phyloP scores from a whole-genome alignment of 768 basidiomycete species.

The Lentinula raphanica region DNA sequence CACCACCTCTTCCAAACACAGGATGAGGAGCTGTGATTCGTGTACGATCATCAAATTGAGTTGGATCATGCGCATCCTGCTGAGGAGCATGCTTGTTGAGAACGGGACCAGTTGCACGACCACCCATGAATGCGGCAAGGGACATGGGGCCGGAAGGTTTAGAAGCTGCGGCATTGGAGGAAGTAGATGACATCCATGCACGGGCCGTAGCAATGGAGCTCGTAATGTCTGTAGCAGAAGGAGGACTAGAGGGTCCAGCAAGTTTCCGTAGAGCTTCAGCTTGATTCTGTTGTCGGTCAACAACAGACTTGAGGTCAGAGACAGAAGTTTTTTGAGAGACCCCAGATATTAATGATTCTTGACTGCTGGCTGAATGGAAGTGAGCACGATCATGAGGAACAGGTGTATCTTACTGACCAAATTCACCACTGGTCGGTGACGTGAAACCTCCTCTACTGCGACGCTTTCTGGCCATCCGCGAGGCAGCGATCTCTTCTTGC shows the following conservation, averaged over 20 bases:
- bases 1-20: constrained; percentile 66
- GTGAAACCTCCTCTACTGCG: constrained; percentile 40
- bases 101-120: constrained; percentile 67
- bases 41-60: constrained; percentile 59
- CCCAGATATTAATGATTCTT: constrained; percentile 19
- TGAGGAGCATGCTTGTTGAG: constrained; percentile 72
- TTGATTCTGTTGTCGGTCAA: constrained; percentile 37
- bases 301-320: constrained; percentile 12
- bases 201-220: constrained; percentile 2
- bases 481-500: constrained; percentile 57
- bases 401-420: constrained; percentile 35
- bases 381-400: neutral
- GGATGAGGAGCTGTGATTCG: constrained; percentile 59
- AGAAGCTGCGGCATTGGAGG: constrained; percentile 8
- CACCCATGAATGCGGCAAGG: constrained; percentile 78
- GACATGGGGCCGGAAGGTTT: constrained; percentile 52
- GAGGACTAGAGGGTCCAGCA: constrained; percentile 23
- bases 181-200: constrained; percentile 4
- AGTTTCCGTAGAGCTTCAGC: constrained; percentile 44
- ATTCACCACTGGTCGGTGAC: constrained; percentile 34
- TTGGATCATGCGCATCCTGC: constrained; percentile 57
- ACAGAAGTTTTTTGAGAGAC: constrained; percentile 15
- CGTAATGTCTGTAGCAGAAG: neutral
- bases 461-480: constrained; percentile 43
- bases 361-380: constrained; percentile 10